A percentile compares a stretch with the other conserved stretches of the same genome.
Conservation (phyloP, 805 yeast species). For the Sugiyamaella mastotermitis region DNA sequence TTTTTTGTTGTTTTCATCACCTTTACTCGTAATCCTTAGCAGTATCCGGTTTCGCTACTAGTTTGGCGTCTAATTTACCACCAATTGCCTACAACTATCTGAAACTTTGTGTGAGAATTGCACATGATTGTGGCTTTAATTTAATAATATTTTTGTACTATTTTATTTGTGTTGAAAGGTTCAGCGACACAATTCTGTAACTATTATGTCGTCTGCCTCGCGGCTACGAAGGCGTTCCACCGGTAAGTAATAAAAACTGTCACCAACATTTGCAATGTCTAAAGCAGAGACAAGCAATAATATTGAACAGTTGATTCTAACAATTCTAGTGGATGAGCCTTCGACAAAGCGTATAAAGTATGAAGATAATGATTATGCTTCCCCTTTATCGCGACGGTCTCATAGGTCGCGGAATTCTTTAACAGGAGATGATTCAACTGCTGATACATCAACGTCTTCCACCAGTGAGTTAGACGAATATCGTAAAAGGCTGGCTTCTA, state of each 20-base stretch:
- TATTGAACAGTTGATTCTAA: too few relatives aligned
- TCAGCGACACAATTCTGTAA: constrained; percentile 1
- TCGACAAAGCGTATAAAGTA: too few relatives aligned
- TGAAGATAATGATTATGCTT: too few relatives aligned
- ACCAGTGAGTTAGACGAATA: constrained; percentile 1
- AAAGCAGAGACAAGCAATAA: background rate
- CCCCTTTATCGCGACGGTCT: too few relatives aligned
- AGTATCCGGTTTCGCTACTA: too few relatives aligned
- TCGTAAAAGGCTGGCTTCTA: constrained; percentile 15
- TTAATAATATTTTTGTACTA: constrained; percentile 4
- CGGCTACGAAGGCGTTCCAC: constrained; percentile 9
- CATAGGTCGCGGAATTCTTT: too few relatives aligned
- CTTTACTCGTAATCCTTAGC: too few relatives aligned
- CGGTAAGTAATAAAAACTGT: constrained; percentile 1
- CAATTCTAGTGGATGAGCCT: too few relatives aligned
- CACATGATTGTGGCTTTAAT: background rate
- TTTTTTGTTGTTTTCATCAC: too few relatives aligned
- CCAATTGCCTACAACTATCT: background rate
- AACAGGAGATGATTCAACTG: too few relatives aligned
- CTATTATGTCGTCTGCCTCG: constrained; percentile 4
- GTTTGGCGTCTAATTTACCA: background rate
- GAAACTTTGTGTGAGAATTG: constrained; percentile 4
- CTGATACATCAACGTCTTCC: background rate
- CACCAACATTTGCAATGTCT: background rate
- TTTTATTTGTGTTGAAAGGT: background rate